Evolutionary conservation across 192 early-diverging fungal genomes (phyloP), one percentile per base, ranked within the genome.

Genomic region (Mortierella hygrophila): DNA sequence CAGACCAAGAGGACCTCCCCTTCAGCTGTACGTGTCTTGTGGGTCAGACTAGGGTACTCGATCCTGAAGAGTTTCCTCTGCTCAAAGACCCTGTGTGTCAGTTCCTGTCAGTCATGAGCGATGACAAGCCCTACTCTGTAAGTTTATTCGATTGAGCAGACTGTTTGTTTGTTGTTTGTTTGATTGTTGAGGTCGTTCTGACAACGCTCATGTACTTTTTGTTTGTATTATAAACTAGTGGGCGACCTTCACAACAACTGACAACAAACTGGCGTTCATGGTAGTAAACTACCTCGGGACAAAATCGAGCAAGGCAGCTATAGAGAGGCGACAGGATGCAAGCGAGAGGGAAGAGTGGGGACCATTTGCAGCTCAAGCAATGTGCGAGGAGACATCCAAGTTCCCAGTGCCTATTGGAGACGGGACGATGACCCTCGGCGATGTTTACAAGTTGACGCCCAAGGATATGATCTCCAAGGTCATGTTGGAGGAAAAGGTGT

Each of bases 391-490:
- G 35, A 54, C 52, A 11, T 54, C 47, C 20, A 32, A 75, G 15
- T 54, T 75, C 16, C 26, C 47, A 0, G 52, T 75, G 2, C 73
- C 73, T 1, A 55, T 57, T 29, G 49, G 49, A 1, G 13, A 65
- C 29, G 21, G 16, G 29, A 55, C 18, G 15, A 32, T 75, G 32
- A 75, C 49, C 20, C 21, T 75, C 0, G 73, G 73, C 26, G 52
- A 75, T 9, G 10, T 75, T 23, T 54, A 54, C 8, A 37, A 75
- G 52, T 23, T 49, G 18, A 52, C 73, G 1, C 52, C 73, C 6
- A 57, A 75, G 49, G 52, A 75, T 8, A 38, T 23, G 32, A 75
- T 75, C 49, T 75, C 73, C 52, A 75, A 75, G 21, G 73, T 75
- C 2, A 38, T 75, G 29, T 21, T 75, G 18, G 73, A 75, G 6